Evolutionary conservation across 1,284 basidiomycete genomes (phyloP).

Genomic region (Neolentinus lepideus): DNA sequence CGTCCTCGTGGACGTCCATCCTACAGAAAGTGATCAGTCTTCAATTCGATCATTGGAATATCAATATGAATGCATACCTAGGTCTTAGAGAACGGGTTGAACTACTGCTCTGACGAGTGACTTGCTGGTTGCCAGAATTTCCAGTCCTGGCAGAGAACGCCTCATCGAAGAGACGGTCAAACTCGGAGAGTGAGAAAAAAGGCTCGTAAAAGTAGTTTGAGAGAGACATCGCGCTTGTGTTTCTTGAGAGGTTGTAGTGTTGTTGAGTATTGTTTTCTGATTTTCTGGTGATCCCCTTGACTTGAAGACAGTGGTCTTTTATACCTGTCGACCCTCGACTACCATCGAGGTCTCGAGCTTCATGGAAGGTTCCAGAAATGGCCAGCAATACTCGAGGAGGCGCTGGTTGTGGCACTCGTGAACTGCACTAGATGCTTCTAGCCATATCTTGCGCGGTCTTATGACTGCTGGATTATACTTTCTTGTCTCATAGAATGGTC

Average conservation of each 20-base stretch:
- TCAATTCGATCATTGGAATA: not conserved
- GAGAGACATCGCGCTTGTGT: slow-evolving; percentile 1
- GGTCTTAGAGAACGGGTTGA: slow-evolving; percentile 2
- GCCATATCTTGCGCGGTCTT: not conserved
- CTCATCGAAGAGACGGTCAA: slow-evolving; percentile 6
- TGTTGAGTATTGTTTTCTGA: not conserved
- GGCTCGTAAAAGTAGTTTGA: not conserved
- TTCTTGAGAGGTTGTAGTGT: not conserved
- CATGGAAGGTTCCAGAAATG: not conserved
- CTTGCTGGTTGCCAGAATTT: not conserved
- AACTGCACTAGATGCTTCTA: not conserved
- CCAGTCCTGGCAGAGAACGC: not conserved
- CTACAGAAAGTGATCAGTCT: slow-evolving; percentile 23
- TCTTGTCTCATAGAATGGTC: not conserved
- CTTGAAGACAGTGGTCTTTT: not conserved
- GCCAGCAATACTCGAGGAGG: not conserved
- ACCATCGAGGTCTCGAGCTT: not conserved
- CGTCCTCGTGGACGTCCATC: slow-evolving; percentile 28
- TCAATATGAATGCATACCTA: slow-evolving; percentile 3
- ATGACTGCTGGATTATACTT: not conserved
- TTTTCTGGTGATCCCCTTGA: not conserved
- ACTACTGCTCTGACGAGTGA: not conserved
- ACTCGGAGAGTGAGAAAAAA: slow-evolving; percentile 3
- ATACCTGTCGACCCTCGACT: not conserved
- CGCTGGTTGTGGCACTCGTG: not conserved